A percentile compares a stretch with the other conserved stretches of the same genome.
These are phyloP conservation scores for Xylariales sp. DNA, from an alignment of 2,329 filamentous ascomycete species.

Conservation along the genomic window DNA sequence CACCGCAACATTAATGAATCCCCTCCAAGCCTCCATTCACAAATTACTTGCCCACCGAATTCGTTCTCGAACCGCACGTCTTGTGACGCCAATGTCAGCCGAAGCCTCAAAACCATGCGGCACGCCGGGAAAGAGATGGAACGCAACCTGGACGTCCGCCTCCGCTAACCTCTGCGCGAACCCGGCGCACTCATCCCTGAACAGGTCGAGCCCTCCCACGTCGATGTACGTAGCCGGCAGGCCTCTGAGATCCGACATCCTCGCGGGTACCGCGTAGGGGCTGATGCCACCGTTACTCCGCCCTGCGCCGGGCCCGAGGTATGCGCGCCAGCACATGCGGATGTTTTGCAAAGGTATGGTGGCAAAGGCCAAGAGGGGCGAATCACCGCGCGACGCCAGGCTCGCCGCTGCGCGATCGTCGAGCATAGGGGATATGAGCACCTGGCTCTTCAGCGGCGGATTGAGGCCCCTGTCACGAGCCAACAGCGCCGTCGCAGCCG, in stretches of 20 bases:
- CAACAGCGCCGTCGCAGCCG: conserved; percentile 61
- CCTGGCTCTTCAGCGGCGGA: conserved; percentile 48
- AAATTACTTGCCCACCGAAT: conserved; percentile 34
- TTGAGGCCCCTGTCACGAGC: conserved; percentile 46
- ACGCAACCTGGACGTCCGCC: conserved; percentile 25
- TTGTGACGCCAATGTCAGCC: conserved; percentile 20
- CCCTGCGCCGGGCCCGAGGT: conserved; percentile 39
- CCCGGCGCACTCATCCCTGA: conserved; percentile 20
- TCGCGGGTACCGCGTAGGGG: conserved; percentile 41
- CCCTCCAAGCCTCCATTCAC: conserved; percentile 1
- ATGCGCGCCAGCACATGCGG: conserved; percentile 40
- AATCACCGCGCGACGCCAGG: background rate
- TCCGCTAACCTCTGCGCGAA: conserved; percentile 15
- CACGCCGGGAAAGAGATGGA: conserved; percentile 20
- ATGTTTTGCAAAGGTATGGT: conserved; percentile 30
- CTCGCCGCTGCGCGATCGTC: conserved; percentile 44
- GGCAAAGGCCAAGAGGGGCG: conserved; percentile 33
- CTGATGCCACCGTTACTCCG: conserved; percentile 39
- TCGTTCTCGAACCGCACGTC: conserved; percentile 36
- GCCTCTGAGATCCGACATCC: conserved; percentile 22
- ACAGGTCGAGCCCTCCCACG: conserved; percentile 22
- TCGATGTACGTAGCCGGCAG: conserved; percentile 25
- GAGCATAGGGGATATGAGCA: conserved; percentile 52
- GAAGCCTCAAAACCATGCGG: conserved; percentile 43
- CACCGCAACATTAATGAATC: background rate